Percentiles rank a stretch among this genome's conserved stretches.
Evolutionary conservation across 495 filamentous ascomycete genomes (phyloP).

Genomic region (Podospora pseudocomata): DNA sequence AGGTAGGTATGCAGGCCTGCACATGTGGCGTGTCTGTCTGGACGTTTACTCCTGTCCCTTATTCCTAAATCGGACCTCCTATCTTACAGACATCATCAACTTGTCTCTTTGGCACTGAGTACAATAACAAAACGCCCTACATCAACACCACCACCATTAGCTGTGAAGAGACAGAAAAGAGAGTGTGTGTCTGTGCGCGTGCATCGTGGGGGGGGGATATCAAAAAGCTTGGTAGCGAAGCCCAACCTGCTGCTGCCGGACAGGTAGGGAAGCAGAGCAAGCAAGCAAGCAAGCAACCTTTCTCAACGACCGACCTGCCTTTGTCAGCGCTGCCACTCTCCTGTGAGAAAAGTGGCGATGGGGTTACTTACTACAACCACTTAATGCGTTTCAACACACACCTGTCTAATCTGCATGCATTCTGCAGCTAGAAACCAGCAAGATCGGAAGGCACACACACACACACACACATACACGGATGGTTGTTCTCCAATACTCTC

Average conservation of each 20-base stretch:
- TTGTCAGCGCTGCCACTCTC: too few relatives aligned
- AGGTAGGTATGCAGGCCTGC: neutral
- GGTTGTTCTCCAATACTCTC: neutral
- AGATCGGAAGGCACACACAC: neutral
- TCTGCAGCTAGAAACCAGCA: slow-evolving; percentile 5
- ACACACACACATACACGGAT: neutral
- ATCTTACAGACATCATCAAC: neutral
- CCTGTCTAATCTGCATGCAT: neutral
- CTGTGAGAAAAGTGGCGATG: neutral
- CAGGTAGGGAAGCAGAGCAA: neutral
- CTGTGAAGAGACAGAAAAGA: neutral
- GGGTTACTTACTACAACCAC: neutral
- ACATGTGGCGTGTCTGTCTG: neutral
- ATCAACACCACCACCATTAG: neutral
- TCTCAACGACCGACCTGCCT: neutral
- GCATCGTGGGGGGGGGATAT: neutral
- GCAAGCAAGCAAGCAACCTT: neutral
- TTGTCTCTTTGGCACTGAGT: neutral
- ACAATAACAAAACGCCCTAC: neutral
- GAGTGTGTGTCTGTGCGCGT: neutral
- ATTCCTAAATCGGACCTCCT: neutral
- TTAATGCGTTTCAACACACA: neutral
- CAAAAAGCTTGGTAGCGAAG: neutral
- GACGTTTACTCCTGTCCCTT: neutral
- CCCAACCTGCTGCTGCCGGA: neutral